phyloP scores from a whole-genome alignment of 2,329 filamentous ascomycete genomes.

The Polychaeton citri region DNA sequence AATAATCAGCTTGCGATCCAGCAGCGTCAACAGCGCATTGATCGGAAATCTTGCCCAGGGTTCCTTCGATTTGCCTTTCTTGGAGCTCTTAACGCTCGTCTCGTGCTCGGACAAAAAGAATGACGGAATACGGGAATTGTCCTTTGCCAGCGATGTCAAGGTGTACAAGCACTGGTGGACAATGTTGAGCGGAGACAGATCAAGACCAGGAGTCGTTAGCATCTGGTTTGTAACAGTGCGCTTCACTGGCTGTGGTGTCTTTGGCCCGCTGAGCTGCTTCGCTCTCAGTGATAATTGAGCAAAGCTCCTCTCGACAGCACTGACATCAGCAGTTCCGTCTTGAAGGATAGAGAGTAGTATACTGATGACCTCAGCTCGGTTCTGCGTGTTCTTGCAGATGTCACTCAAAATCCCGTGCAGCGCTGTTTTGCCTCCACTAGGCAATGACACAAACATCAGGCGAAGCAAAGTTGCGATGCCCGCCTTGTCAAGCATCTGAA shows the following conservation, averaged over 20 bases:
- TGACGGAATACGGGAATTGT: constrained; percentile 74
- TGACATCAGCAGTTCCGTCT: constrained; percentile 85
- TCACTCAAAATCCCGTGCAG: constrained; percentile 81
- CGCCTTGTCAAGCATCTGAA: constrained; percentile 94
- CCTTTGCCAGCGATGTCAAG: constrained; percentile 68
- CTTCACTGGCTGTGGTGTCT: constrained; percentile 71
- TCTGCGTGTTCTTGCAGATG: constrained; percentile 93
- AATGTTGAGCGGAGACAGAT: constrained; percentile 86
- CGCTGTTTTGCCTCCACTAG: constrained; percentile 70
- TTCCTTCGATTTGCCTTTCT: constrained; percentile 80
- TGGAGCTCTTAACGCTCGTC: constrained; percentile 57
- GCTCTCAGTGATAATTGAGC: constrained; percentile 83
- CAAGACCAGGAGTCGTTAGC: constrained; percentile 44
- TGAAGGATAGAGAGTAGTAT: constrained; percentile 86
- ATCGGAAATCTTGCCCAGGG: constrained; percentile 74
- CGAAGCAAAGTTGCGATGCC: constrained; percentile 91
- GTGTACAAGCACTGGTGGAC: constrained; percentile 89
- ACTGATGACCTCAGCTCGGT: constrained; percentile 83
- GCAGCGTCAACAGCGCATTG: constrained; percentile 73
- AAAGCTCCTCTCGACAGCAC: constrained; percentile 90
- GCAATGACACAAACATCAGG: constrained; percentile 95
- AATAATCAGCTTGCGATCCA: constrained; percentile 91
- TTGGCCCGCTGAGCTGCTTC: constrained; percentile 51
- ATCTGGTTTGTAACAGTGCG: constrained; percentile 52
- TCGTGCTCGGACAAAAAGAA: constrained; percentile 96